Evolutionary conservation across 1,284 basidiomycete genomes (phyloP), one percentile per base, ranked within the genome.

Genomic region (Cutaneotrichosporon sp.): DNA sequence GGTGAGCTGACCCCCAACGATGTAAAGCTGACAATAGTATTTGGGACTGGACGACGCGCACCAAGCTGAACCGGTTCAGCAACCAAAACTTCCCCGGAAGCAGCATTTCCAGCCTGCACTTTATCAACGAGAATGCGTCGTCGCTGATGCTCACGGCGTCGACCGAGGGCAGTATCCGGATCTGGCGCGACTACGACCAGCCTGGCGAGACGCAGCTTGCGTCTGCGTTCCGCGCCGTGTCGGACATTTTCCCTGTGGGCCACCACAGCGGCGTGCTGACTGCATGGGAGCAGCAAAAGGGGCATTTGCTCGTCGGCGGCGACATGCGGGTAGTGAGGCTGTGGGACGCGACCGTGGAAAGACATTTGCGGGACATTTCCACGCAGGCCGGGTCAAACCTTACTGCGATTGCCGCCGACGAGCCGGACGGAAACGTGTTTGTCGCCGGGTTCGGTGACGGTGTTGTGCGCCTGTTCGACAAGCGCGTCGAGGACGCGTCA

Each of bases 311-410:
- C 13, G 86, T 91, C 12, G 90, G 89, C 10, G 96, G 96, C 8
- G 94, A 98, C 73, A 88, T 90, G 46, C 83, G 85, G 52, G 84
- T 87, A 34, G 86, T 99, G 54, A 82, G 91, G 48, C 81, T 93
- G 1, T 98, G 96, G 96, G 94, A 98, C 71, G 93, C 92, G 12
- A 86, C 90, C 62, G 87, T 89, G 13, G 94, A 98, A 74, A 83
- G 83, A 20, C 85, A 88, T 65, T 77, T 88, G 34, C 76, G 88
- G 74, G 58, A 61, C 49, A 77, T 97, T 52, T 84, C 88, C 30
- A 98, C 96, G 0, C 84, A 90, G 57, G 86, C 89, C 1, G 88
- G 92, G 44, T 88, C 89, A 59, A 90, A 91, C 46, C 82, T 96
- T 4, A 97, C 96, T 0, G 81, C 87, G 0, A 82, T 99, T 35